These are phyloP conservation scores for Tuber brumale DNA, from an alignment of 495 filamentous ascomycete species.

Conservation along the genomic window DNA sequence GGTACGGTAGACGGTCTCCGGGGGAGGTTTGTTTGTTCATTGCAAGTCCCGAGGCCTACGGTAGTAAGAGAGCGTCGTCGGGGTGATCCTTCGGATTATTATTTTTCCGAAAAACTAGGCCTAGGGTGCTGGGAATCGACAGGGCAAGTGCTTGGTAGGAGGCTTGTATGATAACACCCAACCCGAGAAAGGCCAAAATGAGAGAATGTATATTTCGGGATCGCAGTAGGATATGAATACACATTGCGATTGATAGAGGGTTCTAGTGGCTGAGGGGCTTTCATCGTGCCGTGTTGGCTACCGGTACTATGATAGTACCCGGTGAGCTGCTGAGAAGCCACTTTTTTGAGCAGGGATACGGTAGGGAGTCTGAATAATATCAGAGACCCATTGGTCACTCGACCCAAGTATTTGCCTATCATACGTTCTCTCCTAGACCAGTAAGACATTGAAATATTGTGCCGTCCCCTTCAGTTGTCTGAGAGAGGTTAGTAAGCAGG, in stretches of 20 bases:
- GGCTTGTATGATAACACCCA: background rate
- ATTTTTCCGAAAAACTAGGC: background rate
- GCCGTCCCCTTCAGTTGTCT: no score
- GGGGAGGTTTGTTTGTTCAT: no score
- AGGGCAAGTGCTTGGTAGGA: background rate
- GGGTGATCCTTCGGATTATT: background rate
- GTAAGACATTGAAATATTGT: no score
- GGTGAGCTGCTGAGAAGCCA: background rate
- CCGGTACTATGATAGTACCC: background rate
- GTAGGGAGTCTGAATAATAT: no score
- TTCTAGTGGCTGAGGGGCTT: background rate
- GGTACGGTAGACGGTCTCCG: no score
- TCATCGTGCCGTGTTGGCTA: background rate
- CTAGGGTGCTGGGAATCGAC: background rate
- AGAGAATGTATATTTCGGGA: background rate
- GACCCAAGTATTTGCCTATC: background rate
- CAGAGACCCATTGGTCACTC: background rate
- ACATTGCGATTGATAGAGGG: no score
- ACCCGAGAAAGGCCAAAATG: background rate
- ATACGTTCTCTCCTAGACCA: no score
- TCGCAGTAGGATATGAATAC: no score
- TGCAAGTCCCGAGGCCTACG: no score
- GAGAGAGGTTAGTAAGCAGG: no score
- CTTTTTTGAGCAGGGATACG: background rate
- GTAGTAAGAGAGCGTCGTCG: no score